A percentile compares a stretch with the other conserved stretches of the same genome.
Evolutionary conservation across 2,329 filamentous ascomycete species (phyloP).

Genomic region (Arthrobotrys iridis): DNA sequence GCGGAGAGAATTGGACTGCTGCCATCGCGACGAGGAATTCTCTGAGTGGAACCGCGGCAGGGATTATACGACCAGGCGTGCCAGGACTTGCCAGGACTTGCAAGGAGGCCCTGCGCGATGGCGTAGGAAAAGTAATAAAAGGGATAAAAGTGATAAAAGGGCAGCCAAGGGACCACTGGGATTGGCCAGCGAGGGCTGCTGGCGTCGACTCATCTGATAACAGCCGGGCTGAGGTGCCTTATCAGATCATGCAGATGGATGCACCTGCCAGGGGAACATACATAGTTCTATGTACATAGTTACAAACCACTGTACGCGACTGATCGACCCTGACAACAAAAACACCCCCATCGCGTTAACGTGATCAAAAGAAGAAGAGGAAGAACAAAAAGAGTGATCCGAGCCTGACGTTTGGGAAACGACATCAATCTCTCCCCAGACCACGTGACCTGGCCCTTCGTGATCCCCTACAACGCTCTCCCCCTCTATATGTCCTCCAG

Average conservation of each 20-base stretch:
- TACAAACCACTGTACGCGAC: constrained; percentile 26
- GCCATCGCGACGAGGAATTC: constrained; percentile 31
- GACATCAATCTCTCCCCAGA: not conserved
- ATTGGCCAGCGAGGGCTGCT: not conserved
- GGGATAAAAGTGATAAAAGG: too few relatives aligned
- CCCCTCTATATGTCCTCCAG: too few relatives aligned
- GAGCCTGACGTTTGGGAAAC: not conserved
- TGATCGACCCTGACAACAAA: constrained; percentile 22
- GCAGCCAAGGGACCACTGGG: not conserved
- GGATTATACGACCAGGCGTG: too few relatives aligned
- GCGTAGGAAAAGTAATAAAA: not conserved
- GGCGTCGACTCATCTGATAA: constrained; percentile 2
- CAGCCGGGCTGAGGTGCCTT: constrained; percentile 3
- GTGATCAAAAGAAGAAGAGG: not conserved
- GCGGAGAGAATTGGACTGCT: not conserved
- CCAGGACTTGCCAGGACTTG: too few relatives aligned
- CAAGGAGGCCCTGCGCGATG: too few relatives aligned
- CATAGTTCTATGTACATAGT: too few relatives aligned
- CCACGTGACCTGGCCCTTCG: constrained; percentile 4
- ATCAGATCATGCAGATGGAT: constrained; percentile 50
- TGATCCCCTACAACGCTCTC: constrained; percentile 19
- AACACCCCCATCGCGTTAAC: not conserved
- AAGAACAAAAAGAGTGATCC: constrained; percentile 8
- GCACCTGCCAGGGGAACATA: constrained; percentile 20
- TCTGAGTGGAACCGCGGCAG: too few relatives aligned